Base-by-base conservation (phyloP, 2,329 filamentous ascomycete genomes). In the Aspergillus versicolor region DNA sequence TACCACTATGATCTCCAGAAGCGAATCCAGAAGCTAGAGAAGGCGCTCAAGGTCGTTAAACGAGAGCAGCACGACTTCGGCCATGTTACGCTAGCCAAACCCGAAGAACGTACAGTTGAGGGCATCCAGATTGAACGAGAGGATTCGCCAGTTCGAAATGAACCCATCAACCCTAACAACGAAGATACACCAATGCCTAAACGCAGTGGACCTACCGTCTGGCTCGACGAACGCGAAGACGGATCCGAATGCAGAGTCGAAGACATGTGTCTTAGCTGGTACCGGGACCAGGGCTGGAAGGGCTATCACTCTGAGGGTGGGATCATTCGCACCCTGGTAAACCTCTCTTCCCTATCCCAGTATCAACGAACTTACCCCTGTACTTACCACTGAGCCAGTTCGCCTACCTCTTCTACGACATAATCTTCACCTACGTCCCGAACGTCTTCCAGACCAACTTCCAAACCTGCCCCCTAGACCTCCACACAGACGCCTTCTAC, bases 371-470 rank as follows among this genome's bases (percentile, higher is more conserved):
- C 21, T 11, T 21, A 32, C 13, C 17, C 11, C 52, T 21, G 42
- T 3, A 41, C 41, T 4, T 11, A 46, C 43, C 43, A 32, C 22
- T 15, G 15, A 24, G 11, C 12, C 19, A 75, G 24, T 92, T 92
- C 73, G 89, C 87, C 13, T 93, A 94, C 69, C 84, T 99, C 17
- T 96, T 97, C 78, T 94, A 88, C 78, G 93, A 99, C 73, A 84
- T 97, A 22, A 79, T 99, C 6, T 97, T 97, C 75, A 81, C 91
- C 24, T 96, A 96, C 73, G 84, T 97, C 5, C 93, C 94, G 24
- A 96, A 97, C 66, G 93, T 99, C 54, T 99, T 99, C 73, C 93
- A 97, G 72, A 99, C 94, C 5, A 85, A 89, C 1, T 99, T 91
- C 71, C 94, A 99, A 74, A 96, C 91, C 0, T 96, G 91, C 68